These are phyloP conservation scores for Endotrypanum monterogeii DNA, from an alignment of 208 protist genomes.

Conservation along the genomic window DNA sequence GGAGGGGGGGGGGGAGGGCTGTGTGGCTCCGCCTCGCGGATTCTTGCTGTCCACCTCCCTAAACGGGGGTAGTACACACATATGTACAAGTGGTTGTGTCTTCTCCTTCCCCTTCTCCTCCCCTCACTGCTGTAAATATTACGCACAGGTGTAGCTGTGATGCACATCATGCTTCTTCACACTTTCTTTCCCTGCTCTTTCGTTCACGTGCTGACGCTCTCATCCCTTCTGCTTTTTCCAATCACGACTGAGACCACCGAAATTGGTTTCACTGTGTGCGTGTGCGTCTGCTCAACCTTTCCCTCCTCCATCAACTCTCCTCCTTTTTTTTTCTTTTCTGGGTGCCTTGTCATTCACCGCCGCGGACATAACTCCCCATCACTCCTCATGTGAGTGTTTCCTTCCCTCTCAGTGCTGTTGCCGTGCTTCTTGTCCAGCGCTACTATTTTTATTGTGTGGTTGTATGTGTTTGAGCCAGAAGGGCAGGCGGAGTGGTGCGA, in stretches of 20 bases:
- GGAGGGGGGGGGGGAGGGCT: too few species aligned
- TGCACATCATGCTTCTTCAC: neutral
- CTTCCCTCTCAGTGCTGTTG: neutral
- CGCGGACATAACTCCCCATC: neutral
- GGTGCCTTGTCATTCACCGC: neutral
- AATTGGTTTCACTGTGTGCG: neutral
- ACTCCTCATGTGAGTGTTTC: too few species aligned
- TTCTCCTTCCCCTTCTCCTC: neutral
- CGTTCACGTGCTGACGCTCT: neutral
- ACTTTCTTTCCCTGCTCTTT: neutral
- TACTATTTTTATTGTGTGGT: neutral
- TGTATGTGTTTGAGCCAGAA: neutral
- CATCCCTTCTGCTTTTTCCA: neutral
- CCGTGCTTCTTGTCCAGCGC: neutral
- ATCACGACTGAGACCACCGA: neutral
- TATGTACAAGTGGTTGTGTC: neutral
- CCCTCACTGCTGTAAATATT: too few species aligned
- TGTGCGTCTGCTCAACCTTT: neutral
- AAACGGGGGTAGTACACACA: neutral
- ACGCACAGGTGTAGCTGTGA: neutral
- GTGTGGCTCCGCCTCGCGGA: too few species aligned
- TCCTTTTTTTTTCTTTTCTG: constrained; percentile 4
- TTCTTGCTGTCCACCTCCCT: too few species aligned
- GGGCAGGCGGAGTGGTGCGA: too few species aligned
- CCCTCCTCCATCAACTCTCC: neutral